Percentiles rank a stretch among this genome's conserved stretches.
These are phyloP conservation scores for Rubroshorea leprosula DNA, from an alignment of 345 rosid species.

Conservation along the genomic window DNA sequence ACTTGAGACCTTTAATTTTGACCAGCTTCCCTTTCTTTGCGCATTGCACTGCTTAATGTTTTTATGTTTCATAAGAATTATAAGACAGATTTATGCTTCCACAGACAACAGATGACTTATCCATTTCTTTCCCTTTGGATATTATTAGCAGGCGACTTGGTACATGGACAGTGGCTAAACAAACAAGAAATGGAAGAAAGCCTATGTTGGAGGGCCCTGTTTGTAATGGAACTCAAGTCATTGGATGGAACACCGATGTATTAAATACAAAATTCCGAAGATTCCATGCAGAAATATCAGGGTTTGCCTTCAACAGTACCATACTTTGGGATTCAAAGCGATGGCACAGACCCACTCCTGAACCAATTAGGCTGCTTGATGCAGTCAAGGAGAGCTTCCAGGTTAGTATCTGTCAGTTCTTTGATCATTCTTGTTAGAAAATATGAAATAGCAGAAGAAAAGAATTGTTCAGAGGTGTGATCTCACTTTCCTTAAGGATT, in stretches of 20 bases:
- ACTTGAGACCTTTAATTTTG: no score
- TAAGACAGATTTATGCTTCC: no score
- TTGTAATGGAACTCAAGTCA: slow-evolving; percentile 51
- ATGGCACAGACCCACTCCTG: slow-evolving; percentile 54
- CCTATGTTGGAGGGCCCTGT: slow-evolving; percentile 43
- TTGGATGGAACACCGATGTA: slow-evolving; percentile 52
- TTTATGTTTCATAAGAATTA: no score
- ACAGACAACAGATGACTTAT: no score
- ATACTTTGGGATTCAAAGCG: slow-evolving; percentile 58
- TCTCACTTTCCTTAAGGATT: no score
- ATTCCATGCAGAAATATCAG: slow-evolving; percentile 51
- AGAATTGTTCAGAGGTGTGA: no score
- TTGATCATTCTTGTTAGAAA: no score
- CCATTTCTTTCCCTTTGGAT: no score
- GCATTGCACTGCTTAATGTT: no score
- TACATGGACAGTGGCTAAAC: slow-evolving; percentile 57
- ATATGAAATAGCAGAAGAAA: no score
- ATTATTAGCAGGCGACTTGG: slow-evolving; percentile 42
- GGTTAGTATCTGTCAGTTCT: slow-evolving; percentile 26
- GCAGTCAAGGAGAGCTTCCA: slow-evolving; percentile 36
- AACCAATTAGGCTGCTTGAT: slow-evolving; percentile 50
- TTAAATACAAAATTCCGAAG: slow-evolving; percentile 30
- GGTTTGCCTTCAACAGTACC: slow-evolving; percentile 68
- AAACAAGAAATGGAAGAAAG: slow-evolving; percentile 22
- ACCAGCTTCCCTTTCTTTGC: no score